Evolutionary conservation across 805 yeast genomes (phyloP).

Genomic region (Cyberlindnera mrakii): DNA sequence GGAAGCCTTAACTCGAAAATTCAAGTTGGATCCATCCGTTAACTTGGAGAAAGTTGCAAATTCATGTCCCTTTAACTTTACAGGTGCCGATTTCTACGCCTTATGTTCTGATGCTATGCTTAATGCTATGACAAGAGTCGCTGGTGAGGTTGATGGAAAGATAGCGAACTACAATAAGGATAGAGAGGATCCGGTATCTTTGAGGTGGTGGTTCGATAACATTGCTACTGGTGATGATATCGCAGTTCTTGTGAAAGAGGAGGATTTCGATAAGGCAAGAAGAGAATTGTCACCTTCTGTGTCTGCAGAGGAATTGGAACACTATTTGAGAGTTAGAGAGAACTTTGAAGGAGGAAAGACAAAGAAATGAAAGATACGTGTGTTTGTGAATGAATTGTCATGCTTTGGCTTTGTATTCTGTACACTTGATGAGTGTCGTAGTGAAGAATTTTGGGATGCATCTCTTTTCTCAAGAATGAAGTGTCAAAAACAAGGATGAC

Average conservation of each 20-base stretch:
- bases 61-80: conserved; percentile 79
- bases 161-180: conserved; percentile 44
- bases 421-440: too few relatives aligned
- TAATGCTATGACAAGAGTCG: conserved; percentile 91
- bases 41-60: conserved; percentile 54
- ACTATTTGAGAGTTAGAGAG: conserved; percentile 71
- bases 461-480: too few relatives aligned
- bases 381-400: too few relatives aligned
- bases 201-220: conserved; percentile 89
- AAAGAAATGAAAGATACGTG: background rate
- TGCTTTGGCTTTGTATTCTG: too few relatives aligned
- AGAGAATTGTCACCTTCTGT: conserved; percentile 75
- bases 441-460: too few relatives aligned
- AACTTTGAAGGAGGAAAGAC: conserved; percentile 66
- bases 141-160: conserved; percentile 65
- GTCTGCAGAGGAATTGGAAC: conserved; percentile 78
- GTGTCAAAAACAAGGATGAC: too few relatives aligned
- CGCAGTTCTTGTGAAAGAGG: conserved; percentile 58
- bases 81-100: conserved; percentile 98
- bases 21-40: conserved; percentile 54
- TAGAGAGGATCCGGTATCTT: conserved; percentile 43
- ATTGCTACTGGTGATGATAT: conserved; percentile 63
- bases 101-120: conserved; percentile 93
- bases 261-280: conserved; percentile 76
- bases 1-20: conserved; percentile 84